Conservation (phyloP, 495 filamentous ascomycete genomes). For the Lasiosphaeriaceae sp. region DNA sequence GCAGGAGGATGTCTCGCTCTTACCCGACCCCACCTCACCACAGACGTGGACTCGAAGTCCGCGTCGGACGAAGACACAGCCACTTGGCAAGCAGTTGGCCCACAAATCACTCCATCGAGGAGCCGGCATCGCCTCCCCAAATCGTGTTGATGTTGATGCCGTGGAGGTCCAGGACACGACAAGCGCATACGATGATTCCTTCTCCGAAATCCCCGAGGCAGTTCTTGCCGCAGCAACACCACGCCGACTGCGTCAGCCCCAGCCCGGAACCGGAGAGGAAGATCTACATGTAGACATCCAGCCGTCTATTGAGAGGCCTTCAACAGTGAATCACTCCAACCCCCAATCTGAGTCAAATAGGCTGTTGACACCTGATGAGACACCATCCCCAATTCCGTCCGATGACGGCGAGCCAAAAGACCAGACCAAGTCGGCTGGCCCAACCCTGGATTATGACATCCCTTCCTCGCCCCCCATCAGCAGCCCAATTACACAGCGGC, state of each 20-base stretch:
- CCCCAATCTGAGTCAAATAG: constrained; percentile 36
- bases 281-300: constrained; percentile 17
- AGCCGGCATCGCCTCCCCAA: constrained; percentile 3
- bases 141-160: constrained; percentile 11
- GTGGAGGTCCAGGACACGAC: constrained; percentile 14
- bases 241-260: constrained; percentile 17
- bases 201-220: constrained; percentile 46
- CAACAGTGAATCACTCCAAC: constrained; percentile 33
- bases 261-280: constrained; percentile 6
- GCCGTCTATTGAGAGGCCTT: constrained; percentile 34
- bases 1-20: background rate
- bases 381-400: constrained; percentile 44
- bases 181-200: constrained; percentile 47
- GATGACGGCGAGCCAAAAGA: constrained; percentile 13
- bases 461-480: constrained; percentile 32
- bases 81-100: constrained; percentile 21
- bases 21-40: constrained; percentile 14
- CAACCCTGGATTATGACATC: constrained; percentile 12
- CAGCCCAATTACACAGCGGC: constrained; percentile 2
- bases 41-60: constrained; percentile 16
- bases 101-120: constrained; percentile 19
- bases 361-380: constrained; percentile 53
- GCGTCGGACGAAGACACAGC: constrained; percentile 13
- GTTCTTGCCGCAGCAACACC: constrained; percentile 49
- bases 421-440: background rate